Base-by-base conservation (phyloP, 768 basidiomycete species). In the Mrakia blollopis region DNA sequence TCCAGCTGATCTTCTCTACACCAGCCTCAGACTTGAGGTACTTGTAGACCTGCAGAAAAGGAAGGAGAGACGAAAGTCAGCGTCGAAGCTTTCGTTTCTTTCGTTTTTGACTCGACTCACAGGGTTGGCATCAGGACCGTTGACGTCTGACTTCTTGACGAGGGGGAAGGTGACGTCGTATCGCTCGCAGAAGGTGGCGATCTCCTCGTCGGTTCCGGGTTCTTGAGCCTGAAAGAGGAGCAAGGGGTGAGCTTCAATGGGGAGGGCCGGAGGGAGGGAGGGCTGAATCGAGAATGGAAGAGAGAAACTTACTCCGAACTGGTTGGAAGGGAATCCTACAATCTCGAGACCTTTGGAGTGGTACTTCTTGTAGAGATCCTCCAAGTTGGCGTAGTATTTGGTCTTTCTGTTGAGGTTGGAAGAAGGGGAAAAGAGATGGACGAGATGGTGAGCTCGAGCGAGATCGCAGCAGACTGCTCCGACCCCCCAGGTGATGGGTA, bases 91-190 rank as follows among this genome's bases (percentile, higher is more conserved):
- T n/a, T n/a, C n/a, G 54, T 23, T 8, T n/a, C 23, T 5, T 41
- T 41, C 39, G 39, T 41, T 41, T 41, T 5, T 11, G 39, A 57
- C 57, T 8, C 39, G 39, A 57, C 57, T 8, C 25, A 57, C 57
- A 25, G 80, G 80, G 75, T 84, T 83, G 54, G 83, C 80, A 23
- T 81, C 81, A 1, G 81, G 75, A 5, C 83, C 83, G 72, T 84
- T 84, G n/a, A 84, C 83, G 75, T 84, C 83, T 35, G 76, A 28
- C 76, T 77, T 77, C 25, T n/a, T n/a, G 44, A 81, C 82, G 74
- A 84, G 80, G 35, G 82, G 82, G 80, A 84, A 84, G 23, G 82
- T 82, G 25, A 84, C 83, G 37, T 83, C 83, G 72, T 83, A 84
- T 79, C 0, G 23, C 18, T 70, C 39, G 32, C 73, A 78, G 69